Evolutionary conservation across 192 early-diverging fungal genomes (phyloP), one percentile per base, ranked within the genome.

Genomic region (Pilobolus umbonatus): DNA sequence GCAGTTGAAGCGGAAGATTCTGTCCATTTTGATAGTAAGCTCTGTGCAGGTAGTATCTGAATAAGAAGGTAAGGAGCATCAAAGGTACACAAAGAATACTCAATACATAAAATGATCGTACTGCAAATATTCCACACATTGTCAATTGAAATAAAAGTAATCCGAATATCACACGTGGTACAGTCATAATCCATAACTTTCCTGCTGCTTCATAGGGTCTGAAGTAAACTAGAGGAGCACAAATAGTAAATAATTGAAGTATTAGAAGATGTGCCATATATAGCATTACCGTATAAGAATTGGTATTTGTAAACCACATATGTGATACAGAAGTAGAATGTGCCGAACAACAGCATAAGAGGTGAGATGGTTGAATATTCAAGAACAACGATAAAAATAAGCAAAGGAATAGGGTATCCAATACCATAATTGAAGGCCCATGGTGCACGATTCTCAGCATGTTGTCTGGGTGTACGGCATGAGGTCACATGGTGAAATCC

Each of bases 251-350:
- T 38, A 38, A 14, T 38, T 38, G 36, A 12, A 12, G 4, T 48
- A 17, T 21, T 28, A 34, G 10, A 12, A 25, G 5, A 17, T 43
- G 35, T 22, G 7, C 14, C 25, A 29, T 10, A 62, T 58, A n/a
- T n/a, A n/a, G n/a, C n/a, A n/a, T 28, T 72, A 75, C 74, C 74
- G 74, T 88, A 88, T 21, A 89, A 75, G 8, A 89, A 64, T 48
- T 83, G 77, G 58, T 91, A 91, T 67, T 89, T 89, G 78, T 77
- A 84, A 9, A 84, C 80, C n/a, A 88, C 51, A 31, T 82, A 87
- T 0, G 76, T 79, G 9, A 87, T 58, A 10, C 68, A 67, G 64
- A 81, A 89, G 63, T 86, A 91, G 3, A 86, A 46, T 3, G 77
- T 64, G 0, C 83, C 85, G 65, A 85, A 83, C 3, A 84, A 32